Conservation (phyloP, 2,329 filamentous ascomycete species). For the Calonectria pseudoturangicola region DNA sequence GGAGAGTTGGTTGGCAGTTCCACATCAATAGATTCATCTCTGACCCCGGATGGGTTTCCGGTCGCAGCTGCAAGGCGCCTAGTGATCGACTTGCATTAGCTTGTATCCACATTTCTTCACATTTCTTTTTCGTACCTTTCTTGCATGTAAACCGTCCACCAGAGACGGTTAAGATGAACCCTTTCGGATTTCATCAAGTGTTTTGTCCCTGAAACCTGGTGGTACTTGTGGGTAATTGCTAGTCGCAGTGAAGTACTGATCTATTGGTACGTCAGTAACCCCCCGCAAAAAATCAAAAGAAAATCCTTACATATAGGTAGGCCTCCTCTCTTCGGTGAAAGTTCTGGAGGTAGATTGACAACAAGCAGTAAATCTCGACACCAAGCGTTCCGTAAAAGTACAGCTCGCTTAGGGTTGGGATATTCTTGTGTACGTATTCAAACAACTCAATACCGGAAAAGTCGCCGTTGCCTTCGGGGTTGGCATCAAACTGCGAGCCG, state of each 20-base stretch:
- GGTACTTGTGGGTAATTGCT: conserved; percentile 55
- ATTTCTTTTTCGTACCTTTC: conserved; percentile 46
- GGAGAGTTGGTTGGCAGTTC: conserved; percentile 53
- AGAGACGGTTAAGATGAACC: conserved; percentile 42
- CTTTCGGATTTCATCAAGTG: conserved; percentile 54
- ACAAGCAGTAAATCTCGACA: conserved; percentile 55
- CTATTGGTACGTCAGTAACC: conserved; percentile 31
- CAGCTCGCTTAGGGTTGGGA: conserved; percentile 53
- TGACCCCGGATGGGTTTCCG: conserved; percentile 52
- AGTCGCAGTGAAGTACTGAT: conserved; percentile 55
- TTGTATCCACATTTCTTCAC: background rate
- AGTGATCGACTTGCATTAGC: background rate
- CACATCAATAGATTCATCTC: conserved; percentile 53
- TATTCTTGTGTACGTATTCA: conserved; percentile 54
- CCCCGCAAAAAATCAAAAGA: accelerated
- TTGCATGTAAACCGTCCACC: conserved; percentile 46
- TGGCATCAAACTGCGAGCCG: conserved; percentile 51
- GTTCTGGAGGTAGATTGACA: conserved; percentile 52
- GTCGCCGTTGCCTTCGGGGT: conserved; percentile 52
- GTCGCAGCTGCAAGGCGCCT: conserved; percentile 53
- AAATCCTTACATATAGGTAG: conserved; percentile 49
- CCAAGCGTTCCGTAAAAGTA: conserved; percentile 54
- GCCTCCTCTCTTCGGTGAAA: conserved; percentile 54
- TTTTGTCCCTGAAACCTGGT: conserved; percentile 53
- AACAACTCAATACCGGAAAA: conserved; percentile 49